A percentile compares a stretch with the other conserved stretches of the same genome.
Evolutionary conservation across 2,329 filamentous ascomycete genomes (phyloP).

Genomic region (Alternaria brassicicola): DNA sequence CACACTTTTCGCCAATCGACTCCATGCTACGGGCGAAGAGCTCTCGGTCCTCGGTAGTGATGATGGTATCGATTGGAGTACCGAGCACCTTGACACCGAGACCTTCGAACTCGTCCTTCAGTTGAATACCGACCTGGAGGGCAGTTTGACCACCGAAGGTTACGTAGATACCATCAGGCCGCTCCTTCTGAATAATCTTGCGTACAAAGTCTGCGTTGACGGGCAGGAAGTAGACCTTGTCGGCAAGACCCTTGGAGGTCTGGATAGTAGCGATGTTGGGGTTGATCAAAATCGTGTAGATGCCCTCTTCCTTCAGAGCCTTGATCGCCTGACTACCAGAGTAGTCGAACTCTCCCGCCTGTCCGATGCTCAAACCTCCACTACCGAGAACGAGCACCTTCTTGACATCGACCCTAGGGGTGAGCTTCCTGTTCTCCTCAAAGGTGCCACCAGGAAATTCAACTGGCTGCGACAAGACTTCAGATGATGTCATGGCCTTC

Average conservation of each 20-base stretch:
- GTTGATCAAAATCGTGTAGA: constrained; percentile 98
- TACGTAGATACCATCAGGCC: constrained; percentile 94
- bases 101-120: constrained; percentile 93
- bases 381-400: constrained; percentile 94
- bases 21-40: constrained; percentile 98
- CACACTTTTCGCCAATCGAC: constrained; percentile 95
- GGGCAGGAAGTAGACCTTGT: constrained; percentile 98
- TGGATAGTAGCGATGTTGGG: constrained; percentile 99
- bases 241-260: constrained; percentile 94
- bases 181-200: constrained; percentile 94
- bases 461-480: constrained; percentile 74
- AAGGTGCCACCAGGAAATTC: constrained; percentile 84
- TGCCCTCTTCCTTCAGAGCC: constrained; percentile 95
- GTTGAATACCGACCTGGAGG: constrained; percentile 92
- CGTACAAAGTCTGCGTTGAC: constrained; percentile 97
- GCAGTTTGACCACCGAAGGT: constrained; percentile 98
- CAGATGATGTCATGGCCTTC: constrained; percentile 70
- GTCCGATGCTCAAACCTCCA: constrained; percentile 94
- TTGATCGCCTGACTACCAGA: constrained; percentile 99
- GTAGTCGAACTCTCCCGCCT: constrained; percentile 98
- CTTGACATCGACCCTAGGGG: constrained; percentile 84
- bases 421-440: constrained; percentile 75
- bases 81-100: constrained; percentile 94
- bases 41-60: constrained; percentile 97
- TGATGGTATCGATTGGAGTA: constrained; percentile 96